Conservation (phyloP, 1,284 basidiomycete species). For the Cutaneotrichosporon sp. region DNA sequence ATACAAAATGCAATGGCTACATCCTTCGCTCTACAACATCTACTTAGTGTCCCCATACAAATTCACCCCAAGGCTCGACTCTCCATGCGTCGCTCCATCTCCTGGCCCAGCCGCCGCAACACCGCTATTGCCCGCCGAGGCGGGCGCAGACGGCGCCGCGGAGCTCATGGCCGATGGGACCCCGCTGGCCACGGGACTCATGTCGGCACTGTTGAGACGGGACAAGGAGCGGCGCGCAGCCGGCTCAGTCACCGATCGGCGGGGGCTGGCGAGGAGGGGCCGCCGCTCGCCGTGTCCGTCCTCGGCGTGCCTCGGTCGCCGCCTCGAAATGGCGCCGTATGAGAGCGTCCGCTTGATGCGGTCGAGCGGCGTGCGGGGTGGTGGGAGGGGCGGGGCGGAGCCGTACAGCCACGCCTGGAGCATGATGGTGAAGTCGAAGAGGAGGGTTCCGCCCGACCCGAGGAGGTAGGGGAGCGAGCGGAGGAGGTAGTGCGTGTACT, state of each 20-base stretch:
- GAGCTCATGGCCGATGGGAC: not conserved
- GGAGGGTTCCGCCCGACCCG: conserved; percentile 78
- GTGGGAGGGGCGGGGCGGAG: conserved; percentile 36
- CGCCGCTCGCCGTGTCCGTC: conserved; percentile 8
- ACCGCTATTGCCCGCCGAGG: not conserved
- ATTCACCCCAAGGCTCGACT: not conserved
- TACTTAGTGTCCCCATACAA: not conserved
- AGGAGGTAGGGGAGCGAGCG: conserved; percentile 60
- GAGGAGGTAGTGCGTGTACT: conserved; percentile 39
- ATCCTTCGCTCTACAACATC: conserved; percentile 8
- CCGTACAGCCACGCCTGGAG: conserved; percentile 58
- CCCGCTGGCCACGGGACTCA: not conserved
- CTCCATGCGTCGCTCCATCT: not conserved
- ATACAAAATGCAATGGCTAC: not conserved
- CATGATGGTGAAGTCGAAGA: conserved; percentile 84
- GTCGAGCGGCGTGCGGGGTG: conserved; percentile 17
- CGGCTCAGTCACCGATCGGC: not conserved
- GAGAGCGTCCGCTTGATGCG: conserved; percentile 12
- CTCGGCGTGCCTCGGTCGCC: conserved; percentile 8
- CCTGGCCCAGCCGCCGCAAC: too few species aligned
- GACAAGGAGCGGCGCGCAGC: not conserved
- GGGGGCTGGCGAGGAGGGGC: conserved; percentile 3
- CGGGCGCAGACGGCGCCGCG: not conserved
- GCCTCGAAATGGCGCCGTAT: conserved; percentile 5
- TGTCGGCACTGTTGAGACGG: not conserved